Conservation (phyloP, 1,284 basidiomycete genomes). For the Trichosporon coremiiforme region DNA sequence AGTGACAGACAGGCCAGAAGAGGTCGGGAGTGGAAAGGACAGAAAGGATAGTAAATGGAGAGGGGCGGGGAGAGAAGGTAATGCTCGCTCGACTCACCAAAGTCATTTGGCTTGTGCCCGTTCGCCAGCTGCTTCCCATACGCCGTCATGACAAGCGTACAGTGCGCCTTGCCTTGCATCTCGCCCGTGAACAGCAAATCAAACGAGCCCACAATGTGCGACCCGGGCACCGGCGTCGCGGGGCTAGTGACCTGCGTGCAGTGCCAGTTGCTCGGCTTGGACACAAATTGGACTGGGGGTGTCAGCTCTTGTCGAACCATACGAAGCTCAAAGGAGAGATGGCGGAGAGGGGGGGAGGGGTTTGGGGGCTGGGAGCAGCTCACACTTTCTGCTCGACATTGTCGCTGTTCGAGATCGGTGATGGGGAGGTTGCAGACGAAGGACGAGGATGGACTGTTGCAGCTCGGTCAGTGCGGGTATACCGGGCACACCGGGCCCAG, state of each 20-base stretch:
- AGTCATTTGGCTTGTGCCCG: slow-evolving; percentile 16
- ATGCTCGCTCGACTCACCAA: slow-evolving; percentile 14
- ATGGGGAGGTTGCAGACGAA: too few species aligned
- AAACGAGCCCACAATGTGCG: slow-evolving; percentile 15
- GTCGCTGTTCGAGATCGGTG: neutral
- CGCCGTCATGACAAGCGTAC: slow-evolving; percentile 13
- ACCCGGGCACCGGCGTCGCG: slow-evolving; percentile 10
- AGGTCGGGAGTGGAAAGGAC: too few species aligned
- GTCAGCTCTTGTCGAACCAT: neutral
- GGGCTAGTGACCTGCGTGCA: slow-evolving; percentile 9
- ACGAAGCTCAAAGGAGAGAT: too few species aligned
- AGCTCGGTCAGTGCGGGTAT: neutral
- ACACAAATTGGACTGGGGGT: slow-evolving; percentile 3
- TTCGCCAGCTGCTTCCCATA: slow-evolving; percentile 16
- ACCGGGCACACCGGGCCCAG: neutral
- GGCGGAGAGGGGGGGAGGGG: too few species aligned
- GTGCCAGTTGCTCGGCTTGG: slow-evolving; percentile 16
- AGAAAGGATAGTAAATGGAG: neutral
- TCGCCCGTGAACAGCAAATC: slow-evolving; percentile 1
- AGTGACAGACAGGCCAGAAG: too few species aligned
- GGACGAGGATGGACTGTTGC: neutral
- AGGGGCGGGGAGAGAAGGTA: neutral
- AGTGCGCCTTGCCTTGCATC: slow-evolving; percentile 16
- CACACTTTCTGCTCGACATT: slow-evolving; percentile 6
- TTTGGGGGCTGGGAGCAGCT: too few species aligned